These are phyloP conservation scores for Graphium sp. DNA, from an alignment of 2,329 filamentous ascomycete genomes.

Conservation along the genomic window DNA sequence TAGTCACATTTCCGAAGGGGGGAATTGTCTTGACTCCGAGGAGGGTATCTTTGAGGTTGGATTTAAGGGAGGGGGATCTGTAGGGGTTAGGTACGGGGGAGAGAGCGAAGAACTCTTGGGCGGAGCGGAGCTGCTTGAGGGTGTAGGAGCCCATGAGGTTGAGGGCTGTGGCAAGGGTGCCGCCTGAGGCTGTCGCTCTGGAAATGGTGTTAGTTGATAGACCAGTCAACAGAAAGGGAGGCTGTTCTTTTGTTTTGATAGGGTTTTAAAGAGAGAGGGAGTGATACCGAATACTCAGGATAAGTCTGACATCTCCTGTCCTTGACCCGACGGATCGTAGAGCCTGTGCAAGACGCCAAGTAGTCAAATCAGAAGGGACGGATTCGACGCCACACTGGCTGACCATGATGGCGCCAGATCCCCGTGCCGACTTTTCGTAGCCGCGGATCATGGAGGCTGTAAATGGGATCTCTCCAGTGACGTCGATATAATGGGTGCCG, in stretches of 20 bases:
- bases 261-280: not conserved
- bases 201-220: constrained; percentile 5
- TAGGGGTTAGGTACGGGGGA: constrained; percentile 35
- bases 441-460: constrained; percentile 42
- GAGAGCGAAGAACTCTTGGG: constrained; percentile 33
- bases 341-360: constrained; percentile 32
- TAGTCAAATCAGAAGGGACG: constrained; percentile 40
- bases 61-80: constrained; percentile 10
- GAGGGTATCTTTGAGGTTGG: constrained; percentile 24
- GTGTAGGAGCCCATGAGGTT: constrained; percentile 35
- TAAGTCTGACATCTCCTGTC: constrained; percentile 36
- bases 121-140: constrained; percentile 25
- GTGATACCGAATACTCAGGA: constrained; percentile 24
- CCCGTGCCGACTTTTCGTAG: constrained; percentile 34
- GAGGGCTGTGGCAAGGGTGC: constrained; percentile 52
- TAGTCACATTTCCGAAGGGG: constrained; percentile 37
- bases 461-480: constrained; percentile 43
- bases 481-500: constrained; percentile 49
- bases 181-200: constrained; percentile 39
- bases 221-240: not conserved
- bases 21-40: constrained; percentile 31
- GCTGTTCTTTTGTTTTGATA: too few species aligned
- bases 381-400: constrained; percentile 48
- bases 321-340: constrained; percentile 32
- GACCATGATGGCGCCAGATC: constrained; percentile 39